Conservation (phyloP, 805 yeast species). For the Zygosaccharomyces rouxii region DNA sequence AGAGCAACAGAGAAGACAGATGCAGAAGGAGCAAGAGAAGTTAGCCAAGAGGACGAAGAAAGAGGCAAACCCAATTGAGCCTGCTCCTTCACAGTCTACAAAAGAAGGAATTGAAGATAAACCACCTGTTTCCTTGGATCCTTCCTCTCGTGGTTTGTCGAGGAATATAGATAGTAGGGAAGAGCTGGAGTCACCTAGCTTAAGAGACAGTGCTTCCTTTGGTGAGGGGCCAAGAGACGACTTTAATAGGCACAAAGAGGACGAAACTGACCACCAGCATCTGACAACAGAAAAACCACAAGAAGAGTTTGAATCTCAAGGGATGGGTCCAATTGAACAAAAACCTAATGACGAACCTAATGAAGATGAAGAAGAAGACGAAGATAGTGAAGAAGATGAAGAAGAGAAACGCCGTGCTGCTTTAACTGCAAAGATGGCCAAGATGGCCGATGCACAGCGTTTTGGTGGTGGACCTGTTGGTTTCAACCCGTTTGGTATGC, state of each 20-base stretch:
- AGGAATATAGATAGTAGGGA: background rate
- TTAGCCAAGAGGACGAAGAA: constrained; percentile 48
- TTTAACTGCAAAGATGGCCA: constrained; percentile 58
- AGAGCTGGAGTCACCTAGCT: background rate
- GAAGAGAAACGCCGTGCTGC: constrained; percentile 74
- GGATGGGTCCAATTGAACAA: background rate
- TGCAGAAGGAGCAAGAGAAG: constrained; percentile 63
- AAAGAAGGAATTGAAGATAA: background rate
- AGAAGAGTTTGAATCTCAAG: background rate
- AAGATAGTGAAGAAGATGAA: constrained; percentile 56
- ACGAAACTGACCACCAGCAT: background rate
- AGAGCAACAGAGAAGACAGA: constrained; percentile 74
- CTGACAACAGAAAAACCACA: background rate
- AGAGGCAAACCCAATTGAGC: background rate
- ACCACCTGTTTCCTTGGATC: background rate
- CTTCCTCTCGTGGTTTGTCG: background rate
- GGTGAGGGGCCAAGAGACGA: background rate
- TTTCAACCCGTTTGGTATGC: constrained; percentile 42
- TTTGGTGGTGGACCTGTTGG: constrained; percentile 55
- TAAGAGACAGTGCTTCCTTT: background rate
- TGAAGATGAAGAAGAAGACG: constrained; percentile 45
- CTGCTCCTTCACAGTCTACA: background rate
- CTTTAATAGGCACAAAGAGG: background rate
- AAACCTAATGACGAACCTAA: background rate
- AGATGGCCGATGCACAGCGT: constrained; percentile 86